Evolutionary conservation across 371 early-diverging fungal genomes (phyloP).

Genomic region (Choanephora cucurbitarum): DNA sequence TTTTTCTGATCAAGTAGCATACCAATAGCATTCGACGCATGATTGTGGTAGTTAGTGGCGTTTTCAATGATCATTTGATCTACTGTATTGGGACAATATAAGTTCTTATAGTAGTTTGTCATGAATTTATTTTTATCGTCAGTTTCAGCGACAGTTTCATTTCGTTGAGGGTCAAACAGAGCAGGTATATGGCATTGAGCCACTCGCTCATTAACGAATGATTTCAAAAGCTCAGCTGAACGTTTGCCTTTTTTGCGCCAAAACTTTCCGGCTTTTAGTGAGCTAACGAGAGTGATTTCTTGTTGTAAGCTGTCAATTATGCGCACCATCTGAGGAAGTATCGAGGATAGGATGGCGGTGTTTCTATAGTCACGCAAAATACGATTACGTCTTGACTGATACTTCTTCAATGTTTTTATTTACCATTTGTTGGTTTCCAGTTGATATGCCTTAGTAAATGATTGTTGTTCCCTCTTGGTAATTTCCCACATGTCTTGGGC

Average conservation of each 20-base stretch:
- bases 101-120: not conserved
- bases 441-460: not conserved
- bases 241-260: conserved; percentile 1
- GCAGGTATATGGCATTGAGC: not conserved
- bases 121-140: not conserved
- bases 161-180: not conserved
- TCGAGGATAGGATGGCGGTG: not conserved
- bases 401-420: not conserved
- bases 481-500: not conserved
- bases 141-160: not conserved
- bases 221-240: not conserved
- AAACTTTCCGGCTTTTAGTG: not conserved
- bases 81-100: not conserved
- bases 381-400: not conserved
- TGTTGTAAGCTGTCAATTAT: not conserved
- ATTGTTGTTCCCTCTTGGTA: not conserved
- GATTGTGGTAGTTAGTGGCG: not conserved
- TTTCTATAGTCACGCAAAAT: not conserved
- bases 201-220: not conserved
- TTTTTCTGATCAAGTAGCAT: not conserved
- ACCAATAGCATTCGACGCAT: not conserved
- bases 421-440: not conserved
- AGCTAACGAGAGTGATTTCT: not conserved
- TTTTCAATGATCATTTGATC: conserved; percentile 1
- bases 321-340: not conserved